Evolutionary conservation across 2,329 filamentous ascomycete species (phyloP), one percentile per base, ranked within the genome.

Genomic region (Sporothrix luriei): DNA sequence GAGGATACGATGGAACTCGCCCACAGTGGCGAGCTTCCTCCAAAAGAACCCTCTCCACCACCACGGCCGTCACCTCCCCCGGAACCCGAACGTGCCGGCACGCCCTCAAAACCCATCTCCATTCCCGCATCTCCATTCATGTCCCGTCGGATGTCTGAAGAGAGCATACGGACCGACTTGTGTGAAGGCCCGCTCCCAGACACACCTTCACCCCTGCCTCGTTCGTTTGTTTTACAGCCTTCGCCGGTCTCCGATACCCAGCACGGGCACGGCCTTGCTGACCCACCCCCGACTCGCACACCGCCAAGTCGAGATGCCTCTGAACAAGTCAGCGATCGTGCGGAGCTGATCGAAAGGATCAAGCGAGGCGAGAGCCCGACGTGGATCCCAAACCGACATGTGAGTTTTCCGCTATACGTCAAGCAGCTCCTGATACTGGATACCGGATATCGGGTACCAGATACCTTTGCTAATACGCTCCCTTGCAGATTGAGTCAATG

Each of bases 271-370:
- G 19, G 11, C 14, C 54, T 7, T n/a, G n/a, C 43, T 21, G 43
- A 38, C 2, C 48, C 33, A 16, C 46, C 33, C 1, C 52, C 46
- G 2, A 49, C 69, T 1, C n/a, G 29, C 49, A 68, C 65, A 6
- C 77, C 78, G 1, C 79, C 79, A 5, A 77, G 78, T 33, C 73
- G 74, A 26, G 76, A 77, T 43, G 57, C 70, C 6, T 70, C 74
- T 10, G 74, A 73, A n/a, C 72, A 80, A 14, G 83, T 82, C 48
- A 84, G 83, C 21, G 88, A 93, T 77, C 86, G 94, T 73, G 88
- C 88, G 70, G 90, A 94, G 78, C 82, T 97, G 75, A 97, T 98
- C 70, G 87, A 93, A 79, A 86, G 90, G 73, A 84, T 97, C 74
- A 97, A 97, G 81, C 88, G 87, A 78, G 88, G 88, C 43, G 89